These are phyloP conservation scores for Bruguiera sexangula DNA, from an alignment of 345 rosid genomes.

Conservation along the genomic window DNA sequence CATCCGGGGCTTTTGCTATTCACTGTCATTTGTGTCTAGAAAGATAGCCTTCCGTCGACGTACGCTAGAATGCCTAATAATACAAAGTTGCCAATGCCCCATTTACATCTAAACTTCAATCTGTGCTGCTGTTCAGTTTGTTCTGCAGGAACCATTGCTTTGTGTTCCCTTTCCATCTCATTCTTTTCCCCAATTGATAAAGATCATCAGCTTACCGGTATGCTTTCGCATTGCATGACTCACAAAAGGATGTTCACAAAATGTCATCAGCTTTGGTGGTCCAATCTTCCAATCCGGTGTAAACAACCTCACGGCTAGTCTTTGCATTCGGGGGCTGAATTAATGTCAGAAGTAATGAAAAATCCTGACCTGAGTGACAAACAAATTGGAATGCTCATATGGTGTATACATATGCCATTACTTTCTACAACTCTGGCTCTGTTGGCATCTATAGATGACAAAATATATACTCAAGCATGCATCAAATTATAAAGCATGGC, in stretches of 20 bases:
- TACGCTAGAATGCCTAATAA: constrained; percentile 72
- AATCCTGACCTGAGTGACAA: too few relatives aligned
- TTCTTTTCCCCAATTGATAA: constrained; percentile 34
- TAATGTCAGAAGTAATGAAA: not conserved
- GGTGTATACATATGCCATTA: too few relatives aligned
- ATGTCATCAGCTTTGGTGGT: constrained; percentile 56
- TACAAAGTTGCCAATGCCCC: constrained; percentile 65
- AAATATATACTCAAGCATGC: too few relatives aligned
- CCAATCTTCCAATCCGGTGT: constrained; percentile 84
- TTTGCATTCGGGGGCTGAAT: not conserved
- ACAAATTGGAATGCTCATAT: too few relatives aligned
- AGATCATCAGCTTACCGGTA: constrained; percentile 39
- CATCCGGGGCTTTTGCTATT: not conserved
- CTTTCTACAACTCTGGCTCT: too few relatives aligned
- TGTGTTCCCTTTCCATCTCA: constrained; percentile 19
- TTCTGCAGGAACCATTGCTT: constrained; percentile 35
- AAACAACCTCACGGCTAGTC: not conserved
- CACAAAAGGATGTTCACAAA: constrained; percentile 88
- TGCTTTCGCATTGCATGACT: constrained; percentile 73
- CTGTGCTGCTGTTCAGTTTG: constrained; percentile 27
- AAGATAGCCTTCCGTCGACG: constrained; percentile 77
- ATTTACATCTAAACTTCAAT: constrained; percentile 56
- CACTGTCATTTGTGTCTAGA: constrained; percentile 45
- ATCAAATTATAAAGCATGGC: too few relatives aligned
- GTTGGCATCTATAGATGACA: too few relatives aligned